Percentiles rank a stretch among this genome's conserved stretches.
These are phyloP conservation scores for Lactarius tabidus DNA, from an alignment of 768 basidiomycete genomes.

Conservation along the genomic window DNA sequence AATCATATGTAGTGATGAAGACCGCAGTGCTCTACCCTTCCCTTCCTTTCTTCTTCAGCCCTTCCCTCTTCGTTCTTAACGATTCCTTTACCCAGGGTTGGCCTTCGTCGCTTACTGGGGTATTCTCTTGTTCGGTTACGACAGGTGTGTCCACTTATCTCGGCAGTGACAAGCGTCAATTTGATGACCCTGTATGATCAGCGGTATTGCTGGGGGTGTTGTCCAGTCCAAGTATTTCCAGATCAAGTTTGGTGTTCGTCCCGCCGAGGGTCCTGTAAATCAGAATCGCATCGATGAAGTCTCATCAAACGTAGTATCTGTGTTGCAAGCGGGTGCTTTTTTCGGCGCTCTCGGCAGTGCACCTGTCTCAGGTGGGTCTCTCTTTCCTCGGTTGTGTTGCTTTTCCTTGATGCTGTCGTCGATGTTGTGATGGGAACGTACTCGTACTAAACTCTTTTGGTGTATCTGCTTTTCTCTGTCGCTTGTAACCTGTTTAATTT, in stretches of 20 bases:
- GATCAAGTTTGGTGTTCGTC: slow-evolving; percentile 54
- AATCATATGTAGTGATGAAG: neutral
- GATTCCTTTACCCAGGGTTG: slow-evolving; percentile 44
- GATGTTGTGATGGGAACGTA: neutral
- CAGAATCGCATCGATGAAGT: slow-evolving; percentile 44
- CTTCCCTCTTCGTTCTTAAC: neutral
- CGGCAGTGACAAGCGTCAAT: slow-evolving; percentile 15
- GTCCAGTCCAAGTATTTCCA: slow-evolving; percentile 60
- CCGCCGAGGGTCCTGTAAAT: slow-evolving; percentile 42
- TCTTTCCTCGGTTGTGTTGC: neutral
- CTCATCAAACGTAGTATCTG: slow-evolving; percentile 83
- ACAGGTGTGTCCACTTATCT: slow-evolving; percentile 46
- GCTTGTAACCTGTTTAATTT: neutral
- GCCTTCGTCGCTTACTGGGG: slow-evolving; percentile 76
- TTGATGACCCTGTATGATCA: slow-evolving; percentile 29
- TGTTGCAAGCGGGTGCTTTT: slow-evolving; percentile 84
- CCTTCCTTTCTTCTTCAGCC: neutral
- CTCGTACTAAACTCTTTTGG: neutral
- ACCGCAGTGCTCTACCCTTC: neutral
- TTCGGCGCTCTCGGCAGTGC: slow-evolving; percentile 79
- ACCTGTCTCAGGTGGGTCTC: slow-evolving; percentile 55
- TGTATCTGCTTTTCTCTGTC: neutral
- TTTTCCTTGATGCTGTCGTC: neutral
- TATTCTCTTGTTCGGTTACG: slow-evolving; percentile 79
- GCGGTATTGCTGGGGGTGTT: slow-evolving; percentile 67